These are phyloP conservation scores for Cucumis sativus DNA, from an alignment of 306 rosid species.

Conservation along the genomic window Cucumber_9930_V3 NC_026656.2:22098501-22099000, in stretches of 20 bases:
- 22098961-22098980: not conserved
- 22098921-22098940: not conserved
- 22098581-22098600: slow-evolving; percentile 91
- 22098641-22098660: not conserved
- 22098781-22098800: not conserved
- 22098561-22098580: slow-evolving; percentile 96
- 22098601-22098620: slow-evolving; percentile 82
- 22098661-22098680: not conserved
- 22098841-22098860: not conserved
- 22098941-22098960: not conserved
- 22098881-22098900: not conserved
- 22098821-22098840: not conserved
- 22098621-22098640: not conserved
- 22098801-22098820: not conserved
- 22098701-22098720: not conserved
- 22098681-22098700: not conserved
- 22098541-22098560: slow-evolving; percentile 23
- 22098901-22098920: slow-evolving; percentile 1
- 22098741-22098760: not conserved
- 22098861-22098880: not conserved
- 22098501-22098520: not conserved
- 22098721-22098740: not conserved
- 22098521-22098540: not conserved
- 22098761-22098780: not conserved
- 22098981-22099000: not conserved